A percentile compares a stretch with the other conserved stretches of the same genome.
Conservation (phyloP, 2,329 filamentous ascomycete species). For the Xylariaceae sp. region DNA sequence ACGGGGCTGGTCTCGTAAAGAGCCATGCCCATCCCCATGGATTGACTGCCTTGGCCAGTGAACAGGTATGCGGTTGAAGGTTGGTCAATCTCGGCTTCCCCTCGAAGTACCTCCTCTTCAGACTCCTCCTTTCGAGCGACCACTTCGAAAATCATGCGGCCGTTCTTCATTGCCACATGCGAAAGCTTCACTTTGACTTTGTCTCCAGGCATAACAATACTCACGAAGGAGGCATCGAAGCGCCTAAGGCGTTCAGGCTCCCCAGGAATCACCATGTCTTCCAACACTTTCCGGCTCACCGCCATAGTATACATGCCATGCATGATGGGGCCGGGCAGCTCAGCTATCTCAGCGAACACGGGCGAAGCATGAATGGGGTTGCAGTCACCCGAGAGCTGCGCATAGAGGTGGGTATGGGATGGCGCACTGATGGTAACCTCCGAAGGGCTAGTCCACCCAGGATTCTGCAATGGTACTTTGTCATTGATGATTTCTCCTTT, state of each 20-base stretch:
- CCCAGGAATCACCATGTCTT: slow-evolving; percentile 99
- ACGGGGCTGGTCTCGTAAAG: slow-evolving; percentile 91
- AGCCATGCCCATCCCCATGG: slow-evolving; percentile 99
- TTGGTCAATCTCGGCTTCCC: slow-evolving; percentile 96
- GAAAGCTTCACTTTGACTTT: slow-evolving; percentile 92
- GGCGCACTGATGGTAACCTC: slow-evolving; percentile 87
- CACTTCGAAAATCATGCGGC: slow-evolving; percentile 99
- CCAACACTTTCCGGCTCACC: slow-evolving; percentile 89
- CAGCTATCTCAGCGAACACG: slow-evolving; percentile 94
- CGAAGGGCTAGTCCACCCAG: slow-evolving; percentile 90
- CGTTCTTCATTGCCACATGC: slow-evolving; percentile 95
- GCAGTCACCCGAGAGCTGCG: slow-evolving; percentile 95
- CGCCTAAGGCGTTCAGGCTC: slow-evolving; percentile 95
- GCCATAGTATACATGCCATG: slow-evolving; percentile 99
- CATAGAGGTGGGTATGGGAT: slow-evolving; percentile 97
- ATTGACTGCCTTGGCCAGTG: slow-evolving; percentile 96
- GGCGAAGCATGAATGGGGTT: slow-evolving; percentile 98
- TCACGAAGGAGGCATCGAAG: slow-evolving; percentile 93
- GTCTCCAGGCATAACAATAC: slow-evolving; percentile 97
- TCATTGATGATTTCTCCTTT: slow-evolving; percentile 50
- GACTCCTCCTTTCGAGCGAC: slow-evolving; percentile 94
- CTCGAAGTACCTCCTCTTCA: slow-evolving; percentile 92
- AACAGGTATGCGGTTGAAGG: slow-evolving; percentile 97
- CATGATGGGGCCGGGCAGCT: slow-evolving; percentile 93
- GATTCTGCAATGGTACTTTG: slow-evolving; percentile 96